A percentile compares a stretch with the other conserved stretches of the same genome.
Conservation (phyloP, 345 rosid species). For the Gossypioides kirkii region DNA sequence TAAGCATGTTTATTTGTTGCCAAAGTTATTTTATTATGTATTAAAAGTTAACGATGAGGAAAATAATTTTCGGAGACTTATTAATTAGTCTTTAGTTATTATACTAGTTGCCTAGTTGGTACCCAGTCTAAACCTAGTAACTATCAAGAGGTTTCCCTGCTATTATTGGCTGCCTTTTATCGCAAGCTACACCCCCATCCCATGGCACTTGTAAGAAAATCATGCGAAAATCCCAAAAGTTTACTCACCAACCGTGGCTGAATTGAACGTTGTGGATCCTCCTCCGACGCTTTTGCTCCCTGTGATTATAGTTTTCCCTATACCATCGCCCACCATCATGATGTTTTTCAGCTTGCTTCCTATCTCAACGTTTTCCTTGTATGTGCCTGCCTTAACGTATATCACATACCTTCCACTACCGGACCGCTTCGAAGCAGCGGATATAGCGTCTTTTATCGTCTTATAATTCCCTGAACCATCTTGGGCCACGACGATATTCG, state of each 20-base stretch:
- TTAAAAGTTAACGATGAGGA: too few relatives aligned
- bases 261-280: constrained; percentile 73
- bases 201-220: background rate
- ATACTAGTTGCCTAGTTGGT: background rate
- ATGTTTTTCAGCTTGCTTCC: constrained; percentile 42
- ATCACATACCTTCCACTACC: constrained; percentile 70
- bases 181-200: background rate
- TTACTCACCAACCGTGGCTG: constrained; percentile 86
- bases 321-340: constrained; percentile 83
- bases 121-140: background rate
- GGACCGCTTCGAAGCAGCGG: constrained; percentile 46
- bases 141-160: background rate
- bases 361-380: constrained; percentile 61
- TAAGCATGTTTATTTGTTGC: too few relatives aligned
- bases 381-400: constrained; percentile 66
- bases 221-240: background rate
- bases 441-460: constrained; percentile 61
- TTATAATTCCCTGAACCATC: constrained; percentile 76
- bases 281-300: constrained; percentile 87
- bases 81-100: too few relatives aligned
- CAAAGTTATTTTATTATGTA: too few relatives aligned
- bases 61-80: too few relatives aligned
- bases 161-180: background rate
- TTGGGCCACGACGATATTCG: constrained; percentile 71
- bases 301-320: constrained; percentile 62